A percentile compares a stretch with the other conserved stretches of the same genome.
phyloP scores from a whole-genome alignment of 2,329 filamentous ascomycete species.

The Sporothrix pseudoabietina region DNA sequence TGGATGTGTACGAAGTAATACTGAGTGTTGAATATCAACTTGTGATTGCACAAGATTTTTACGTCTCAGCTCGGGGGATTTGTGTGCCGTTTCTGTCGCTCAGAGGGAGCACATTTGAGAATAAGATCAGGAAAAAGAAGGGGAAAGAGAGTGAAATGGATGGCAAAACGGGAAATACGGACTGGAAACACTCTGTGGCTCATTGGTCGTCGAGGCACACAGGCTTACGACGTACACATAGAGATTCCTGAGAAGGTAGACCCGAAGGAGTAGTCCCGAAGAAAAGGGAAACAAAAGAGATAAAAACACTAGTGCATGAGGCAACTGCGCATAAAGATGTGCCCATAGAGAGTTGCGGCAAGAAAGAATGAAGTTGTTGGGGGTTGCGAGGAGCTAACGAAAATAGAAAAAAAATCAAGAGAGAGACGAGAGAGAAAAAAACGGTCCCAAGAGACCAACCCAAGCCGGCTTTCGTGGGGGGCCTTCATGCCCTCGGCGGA shows the following conservation, averaged over 20 bases:
- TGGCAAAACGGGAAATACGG: background rate
- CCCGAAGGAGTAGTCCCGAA: background rate
- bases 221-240: background rate
- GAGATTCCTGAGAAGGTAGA: background rate
- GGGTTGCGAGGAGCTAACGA: background rate
- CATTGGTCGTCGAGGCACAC: background rate
- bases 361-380: background rate
- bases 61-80: background rate
- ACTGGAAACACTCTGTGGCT: background rate
- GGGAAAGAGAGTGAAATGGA: background rate
- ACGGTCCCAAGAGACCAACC: background rate
- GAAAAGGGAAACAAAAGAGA: background rate
- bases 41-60: background rate
- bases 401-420: background rate
- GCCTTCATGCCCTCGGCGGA: background rate
- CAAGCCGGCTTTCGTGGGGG: background rate
- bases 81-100: background rate
- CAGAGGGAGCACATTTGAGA: background rate
- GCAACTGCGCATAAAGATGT: background rate
- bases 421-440: background rate
- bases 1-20: background rate
- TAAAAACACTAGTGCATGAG: background rate
- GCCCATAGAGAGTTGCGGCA: background rate
- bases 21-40: background rate
- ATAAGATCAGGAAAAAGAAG: background rate